phyloP scores from a whole-genome alignment of 257 asterid genomes.

The Salvia splendens region DNA sequence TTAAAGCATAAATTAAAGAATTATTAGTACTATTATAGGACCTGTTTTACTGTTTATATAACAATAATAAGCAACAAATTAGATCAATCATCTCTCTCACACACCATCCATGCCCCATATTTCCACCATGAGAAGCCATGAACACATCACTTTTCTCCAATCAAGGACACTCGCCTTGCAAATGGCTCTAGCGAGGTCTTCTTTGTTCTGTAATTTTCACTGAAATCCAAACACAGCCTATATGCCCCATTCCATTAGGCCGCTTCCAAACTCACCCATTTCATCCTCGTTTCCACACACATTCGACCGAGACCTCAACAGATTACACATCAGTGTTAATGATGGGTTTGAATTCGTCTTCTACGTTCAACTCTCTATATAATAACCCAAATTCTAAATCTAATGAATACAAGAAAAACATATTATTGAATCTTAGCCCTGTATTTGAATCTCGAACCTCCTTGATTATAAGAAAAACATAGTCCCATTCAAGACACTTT shows the following conservation, averaged over 20 bases:
- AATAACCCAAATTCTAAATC: too few species aligned
- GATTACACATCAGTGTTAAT: too few species aligned
- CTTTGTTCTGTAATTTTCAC: conserved; percentile 57
- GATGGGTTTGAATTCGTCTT: too few species aligned
- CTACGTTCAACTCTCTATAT: too few species aligned
- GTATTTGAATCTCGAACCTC: too few species aligned
- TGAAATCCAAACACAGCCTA: conserved; percentile 81
- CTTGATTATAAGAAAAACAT: too few species aligned
- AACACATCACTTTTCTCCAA: conserved; percentile 83
- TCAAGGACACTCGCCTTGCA: conserved; percentile 62
- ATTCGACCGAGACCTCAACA: conserved; percentile 28
- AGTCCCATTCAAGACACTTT: too few species aligned
- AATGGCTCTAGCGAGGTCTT: conserved; percentile 90
- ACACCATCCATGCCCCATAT: conserved; percentile 78
- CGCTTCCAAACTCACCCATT: conserved; percentile 68
- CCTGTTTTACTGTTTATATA: conserved; percentile 65
- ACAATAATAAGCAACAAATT: not conserved
- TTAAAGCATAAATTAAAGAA: conserved; percentile 41
- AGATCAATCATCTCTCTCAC: not conserved
- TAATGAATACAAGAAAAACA: too few species aligned
- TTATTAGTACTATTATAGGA: conserved; percentile 48
- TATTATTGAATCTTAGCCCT: too few species aligned
- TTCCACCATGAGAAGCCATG: conserved; percentile 99
- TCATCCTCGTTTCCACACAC: conserved; percentile 20
- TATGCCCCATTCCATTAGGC: conserved; percentile 90